Conservation (phyloP, 225 moss, liverwort and hornwort species). For the Climacium dendroides region DNA sequence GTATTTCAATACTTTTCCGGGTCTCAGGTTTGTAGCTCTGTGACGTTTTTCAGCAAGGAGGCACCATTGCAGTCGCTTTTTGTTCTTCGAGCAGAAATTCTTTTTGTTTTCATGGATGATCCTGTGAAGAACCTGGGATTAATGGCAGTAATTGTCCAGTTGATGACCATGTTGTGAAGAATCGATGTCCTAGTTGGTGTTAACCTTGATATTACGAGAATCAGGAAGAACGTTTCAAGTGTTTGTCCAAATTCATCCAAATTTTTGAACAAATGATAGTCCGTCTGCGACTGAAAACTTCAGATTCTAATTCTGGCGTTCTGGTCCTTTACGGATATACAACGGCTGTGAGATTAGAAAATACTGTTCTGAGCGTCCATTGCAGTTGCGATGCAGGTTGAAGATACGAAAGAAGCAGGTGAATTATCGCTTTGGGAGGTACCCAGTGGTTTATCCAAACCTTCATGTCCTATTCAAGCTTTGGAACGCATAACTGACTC, state of each 20-base stretch:
- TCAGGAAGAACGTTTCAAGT: neutral
- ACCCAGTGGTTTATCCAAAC: neutral
- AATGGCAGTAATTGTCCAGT: neutral
- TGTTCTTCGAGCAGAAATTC: neutral
- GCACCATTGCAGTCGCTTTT: no score
- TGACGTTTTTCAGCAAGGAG: neutral
- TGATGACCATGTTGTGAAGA: neutral
- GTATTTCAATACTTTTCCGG: neutral
- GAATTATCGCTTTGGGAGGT: conserved; percentile 3
- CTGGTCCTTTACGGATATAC: neutral
- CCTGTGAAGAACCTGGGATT: neutral
- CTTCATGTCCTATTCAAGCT: neutral
- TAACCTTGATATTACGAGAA: neutral
- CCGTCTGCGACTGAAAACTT: no score
- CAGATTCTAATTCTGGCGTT: neutral
- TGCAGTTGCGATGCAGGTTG: conserved; percentile 48
- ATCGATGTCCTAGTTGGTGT: neutral
- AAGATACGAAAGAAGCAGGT: conserved; percentile 19
- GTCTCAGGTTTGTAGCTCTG: neutral
- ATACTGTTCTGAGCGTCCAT: neutral
- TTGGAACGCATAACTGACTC: neutral
- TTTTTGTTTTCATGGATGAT: neutral
- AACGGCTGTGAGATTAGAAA: neutral
- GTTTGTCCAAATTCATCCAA: no score
- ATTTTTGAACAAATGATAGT: neutral